Base-by-base conservation (phyloP, 495 filamentous ascomycete genomes). In the Geopyxis carbonaria region DNA sequence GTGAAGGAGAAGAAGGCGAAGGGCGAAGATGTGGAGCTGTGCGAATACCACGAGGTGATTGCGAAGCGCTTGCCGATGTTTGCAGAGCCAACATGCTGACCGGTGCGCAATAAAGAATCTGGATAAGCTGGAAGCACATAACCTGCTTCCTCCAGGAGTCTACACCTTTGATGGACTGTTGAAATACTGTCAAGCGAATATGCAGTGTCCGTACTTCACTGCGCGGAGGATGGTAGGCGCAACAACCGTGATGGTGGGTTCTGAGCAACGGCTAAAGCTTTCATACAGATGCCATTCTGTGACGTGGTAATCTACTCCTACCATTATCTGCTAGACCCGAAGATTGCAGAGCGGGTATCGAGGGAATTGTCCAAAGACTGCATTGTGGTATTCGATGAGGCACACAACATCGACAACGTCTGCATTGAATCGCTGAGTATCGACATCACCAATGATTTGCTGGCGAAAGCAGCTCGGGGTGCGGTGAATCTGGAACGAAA, bases 281-380 rank as follows among this genome's bases (percentile, higher is more conserved):
- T 28, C 16, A 23, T 40, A 25, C 40, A 86, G 80, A 95, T 99
- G 87, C 75, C 84, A 36, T 93, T 79, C 56, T 95, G 87, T 67
- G 93, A 99, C 60, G 82, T 99, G 52, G 93, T 99, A 51, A 95
- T 99, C 40, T 99, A 95, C 58, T 95, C 89, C 6, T 99, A 95
- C 54, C 89, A 99, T 60, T 99, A 97, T 53, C 73, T 99, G 3
- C 68, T 99, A 1, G 89, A 99, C 53, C 89, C 89, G 6, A 95
- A 99, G 61, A 99, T 99, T 49, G 86, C 89, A 16, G 89, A 99
- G 56, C 68, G 89, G 35, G 89, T 99, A 2, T 95, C 91, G 1
- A 83, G 80, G 57, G 87, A 99, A 50, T 68, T 99, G 4, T 93
- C 89, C 4, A 95, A 93, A 44, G 89, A 99, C 56, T 93, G 85